Conservation (phyloP, 116 monocot genomes). For the Posidonia oceanica region DNA sequence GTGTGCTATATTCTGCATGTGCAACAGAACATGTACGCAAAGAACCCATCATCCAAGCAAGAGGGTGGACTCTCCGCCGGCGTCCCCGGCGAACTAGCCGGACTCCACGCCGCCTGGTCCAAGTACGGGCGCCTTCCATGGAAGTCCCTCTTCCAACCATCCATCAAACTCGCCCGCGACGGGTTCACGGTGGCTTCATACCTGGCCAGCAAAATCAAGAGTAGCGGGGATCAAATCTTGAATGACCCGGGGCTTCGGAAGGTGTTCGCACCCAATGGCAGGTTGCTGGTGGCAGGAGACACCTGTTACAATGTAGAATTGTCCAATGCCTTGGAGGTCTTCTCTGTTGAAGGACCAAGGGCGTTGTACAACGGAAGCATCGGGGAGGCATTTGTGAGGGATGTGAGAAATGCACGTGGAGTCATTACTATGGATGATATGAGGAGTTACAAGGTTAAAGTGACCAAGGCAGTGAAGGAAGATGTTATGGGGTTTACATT, state of each 20-base stretch:
- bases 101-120: slow-evolving; percentile 68
- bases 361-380: slow-evolving; percentile 69
- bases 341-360: slow-evolving; percentile 38
- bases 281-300: slow-evolving; percentile 31
- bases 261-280: slow-evolving; percentile 51
- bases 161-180: slow-evolving; percentile 63
- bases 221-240: slow-evolving; percentile 17
- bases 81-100: slow-evolving; percentile 81
- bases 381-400: slow-evolving; percentile 51
- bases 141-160: slow-evolving; percentile 62
- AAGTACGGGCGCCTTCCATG: slow-evolving; percentile 72
- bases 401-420: slow-evolving; percentile 50
- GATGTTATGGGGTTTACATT: slow-evolving; percentile 58
- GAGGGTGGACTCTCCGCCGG: slow-evolving; percentile 65
- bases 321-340: slow-evolving; percentile 36
- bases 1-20: not conserved
- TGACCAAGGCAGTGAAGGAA: slow-evolving; percentile 31
- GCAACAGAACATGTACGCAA: slow-evolving; percentile 61
- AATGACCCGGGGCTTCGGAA: slow-evolving; percentile 57
- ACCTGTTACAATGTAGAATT: slow-evolving; percentile 50
- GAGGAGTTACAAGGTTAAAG: slow-evolving; percentile 38
- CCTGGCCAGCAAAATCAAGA: slow-evolving; percentile 23
- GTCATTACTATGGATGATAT: slow-evolving; percentile 72
- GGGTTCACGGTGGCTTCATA: slow-evolving; percentile 48
- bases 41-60: slow-evolving; percentile 32